phyloP scores from a whole-genome alignment of 2,329 filamentous ascomycete genomes.

The Trichoderma semiorbis region DNA sequence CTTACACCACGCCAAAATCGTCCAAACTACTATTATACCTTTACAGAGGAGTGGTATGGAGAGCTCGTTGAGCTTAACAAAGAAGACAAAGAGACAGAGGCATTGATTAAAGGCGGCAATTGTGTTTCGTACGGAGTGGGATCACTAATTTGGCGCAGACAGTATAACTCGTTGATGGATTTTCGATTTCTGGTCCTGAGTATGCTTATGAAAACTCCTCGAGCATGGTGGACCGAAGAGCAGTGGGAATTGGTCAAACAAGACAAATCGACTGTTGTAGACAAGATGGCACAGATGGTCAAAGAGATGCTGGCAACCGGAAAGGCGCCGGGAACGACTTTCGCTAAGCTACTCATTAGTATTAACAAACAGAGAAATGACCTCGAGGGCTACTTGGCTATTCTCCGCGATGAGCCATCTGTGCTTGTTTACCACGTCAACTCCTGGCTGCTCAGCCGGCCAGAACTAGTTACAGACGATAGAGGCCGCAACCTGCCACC shows the following conservation, averaged over 20 bases:
- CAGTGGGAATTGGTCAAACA: background rate
- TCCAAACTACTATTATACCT: background rate
- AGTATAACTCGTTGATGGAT: background rate
- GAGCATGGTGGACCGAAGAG: background rate
- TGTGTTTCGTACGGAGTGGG: background rate
- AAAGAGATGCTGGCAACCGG: too few relatives aligned
- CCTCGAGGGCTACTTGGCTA: slow-evolving; percentile 32
- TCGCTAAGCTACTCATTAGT: background rate
- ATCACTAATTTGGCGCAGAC: background rate
- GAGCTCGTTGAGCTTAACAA: background rate
- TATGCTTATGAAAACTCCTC: background rate
- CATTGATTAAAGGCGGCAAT: background rate
- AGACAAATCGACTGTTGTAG: background rate
- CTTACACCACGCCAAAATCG: slow-evolving; percentile 36
- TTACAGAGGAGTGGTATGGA: background rate
- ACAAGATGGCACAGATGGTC: too few relatives aligned
- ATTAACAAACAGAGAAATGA: background rate
- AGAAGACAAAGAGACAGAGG: background rate
- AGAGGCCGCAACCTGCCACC: slow-evolving; percentile 38
- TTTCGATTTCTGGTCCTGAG: background rate
- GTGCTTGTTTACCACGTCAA: slow-evolving; percentile 36
- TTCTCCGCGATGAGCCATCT: slow-evolving; percentile 33
- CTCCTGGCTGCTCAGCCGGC: slow-evolving; percentile 36
- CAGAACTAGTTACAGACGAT: slow-evolving; percentile 44
- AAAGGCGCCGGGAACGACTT: background rate